A percentile compares a stretch with the other conserved stretches of the same genome.
Evolutionary conservation across 2,329 filamentous ascomycete genomes (phyloP).

Genomic region (Hymenoscyphus repandus): DNA sequence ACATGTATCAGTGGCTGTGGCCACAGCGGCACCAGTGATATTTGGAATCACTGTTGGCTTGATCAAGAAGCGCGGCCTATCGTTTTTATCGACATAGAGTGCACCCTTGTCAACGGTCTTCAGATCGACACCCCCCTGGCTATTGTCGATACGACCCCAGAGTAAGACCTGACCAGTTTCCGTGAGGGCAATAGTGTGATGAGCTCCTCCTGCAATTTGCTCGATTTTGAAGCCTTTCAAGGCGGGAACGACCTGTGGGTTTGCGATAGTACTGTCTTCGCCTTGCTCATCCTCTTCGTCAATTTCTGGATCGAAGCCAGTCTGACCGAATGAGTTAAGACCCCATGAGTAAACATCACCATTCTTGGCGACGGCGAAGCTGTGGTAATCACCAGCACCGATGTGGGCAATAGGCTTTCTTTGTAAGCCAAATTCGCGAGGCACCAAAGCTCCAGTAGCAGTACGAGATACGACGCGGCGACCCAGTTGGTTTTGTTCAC

Average conservation of each 20-base stretch:
- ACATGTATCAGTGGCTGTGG: constrained; percentile 66
- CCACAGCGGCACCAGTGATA: constrained; percentile 52
- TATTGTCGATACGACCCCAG: constrained; percentile 53
- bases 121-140: constrained; percentile 53
- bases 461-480: constrained; percentile 33
- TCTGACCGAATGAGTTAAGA: constrained; percentile 81
- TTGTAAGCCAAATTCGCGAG: constrained; percentile 30
- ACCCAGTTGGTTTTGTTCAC: constrained; percentile 65
- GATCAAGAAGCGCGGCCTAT: constrained; percentile 65
- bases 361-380: constrained; percentile 66
- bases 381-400: constrained; percentile 68
- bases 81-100: constrained; percentile 58
- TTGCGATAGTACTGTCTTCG: constrained; percentile 50
- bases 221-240: constrained; percentile 60
- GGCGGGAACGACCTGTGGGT: constrained; percentile 60
- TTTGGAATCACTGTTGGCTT: constrained; percentile 53
- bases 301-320: constrained; percentile 54
- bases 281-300: constrained; percentile 56
- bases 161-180: constrained; percentile 51
- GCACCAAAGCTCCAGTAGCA: constrained; percentile 23
- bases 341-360: constrained; percentile 77
- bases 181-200: constrained; percentile 67
- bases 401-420: constrained; percentile 35
- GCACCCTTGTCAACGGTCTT: constrained; percentile 51
- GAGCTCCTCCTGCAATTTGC: constrained; percentile 65